Percentiles rank a stretch among this genome's conserved stretches.
These are phyloP conservation scores for Striga hermonthica DNA, from an alignment of 305 asterid genomes.

Conservation along the genomic window DNA sequence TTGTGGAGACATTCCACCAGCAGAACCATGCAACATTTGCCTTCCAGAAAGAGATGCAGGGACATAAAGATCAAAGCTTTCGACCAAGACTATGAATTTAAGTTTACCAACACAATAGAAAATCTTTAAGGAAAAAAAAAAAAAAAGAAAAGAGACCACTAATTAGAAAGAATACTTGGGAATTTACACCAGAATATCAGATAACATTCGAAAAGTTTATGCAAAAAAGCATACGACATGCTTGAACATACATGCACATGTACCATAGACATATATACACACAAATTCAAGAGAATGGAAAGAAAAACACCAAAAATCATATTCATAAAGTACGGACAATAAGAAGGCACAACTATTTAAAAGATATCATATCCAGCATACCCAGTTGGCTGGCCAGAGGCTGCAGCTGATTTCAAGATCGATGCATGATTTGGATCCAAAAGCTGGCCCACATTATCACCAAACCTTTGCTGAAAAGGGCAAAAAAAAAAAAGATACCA, in stretches of 20 bases:
- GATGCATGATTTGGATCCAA: slow-evolving; percentile 90
- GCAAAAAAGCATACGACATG: slow-evolving; percentile 4
- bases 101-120: slow-evolving; percentile 1
- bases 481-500: slow-evolving; percentile 19
- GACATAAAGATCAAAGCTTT: slow-evolving; percentile 13
- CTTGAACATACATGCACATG: slow-evolving; percentile 2
- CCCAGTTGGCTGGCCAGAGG: slow-evolving; percentile 88
- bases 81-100: background rate
- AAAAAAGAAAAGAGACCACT: background rate
- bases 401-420: slow-evolving; percentile 86
- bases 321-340: slow-evolving; percentile 4
- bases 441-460: slow-evolving; percentile 77
- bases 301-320: slow-evolving; percentile 4
- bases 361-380: slow-evolving; percentile 35
- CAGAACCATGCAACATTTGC: slow-evolving; percentile 82
- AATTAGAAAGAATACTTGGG: too few species aligned
- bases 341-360: slow-evolving; percentile 14
- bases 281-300: background rate
- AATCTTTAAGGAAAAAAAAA: background rate
- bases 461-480: slow-evolving; percentile 84
- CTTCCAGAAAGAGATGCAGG: slow-evolving; percentile 42
- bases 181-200: background rate
- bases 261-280: background rate
- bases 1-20: slow-evolving; percentile 90
- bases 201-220: background rate